These are phyloP conservation scores for Tetrapisispora pingtungensis DNA, from an alignment of 805 yeast species.

Conservation along the genomic window DNA sequence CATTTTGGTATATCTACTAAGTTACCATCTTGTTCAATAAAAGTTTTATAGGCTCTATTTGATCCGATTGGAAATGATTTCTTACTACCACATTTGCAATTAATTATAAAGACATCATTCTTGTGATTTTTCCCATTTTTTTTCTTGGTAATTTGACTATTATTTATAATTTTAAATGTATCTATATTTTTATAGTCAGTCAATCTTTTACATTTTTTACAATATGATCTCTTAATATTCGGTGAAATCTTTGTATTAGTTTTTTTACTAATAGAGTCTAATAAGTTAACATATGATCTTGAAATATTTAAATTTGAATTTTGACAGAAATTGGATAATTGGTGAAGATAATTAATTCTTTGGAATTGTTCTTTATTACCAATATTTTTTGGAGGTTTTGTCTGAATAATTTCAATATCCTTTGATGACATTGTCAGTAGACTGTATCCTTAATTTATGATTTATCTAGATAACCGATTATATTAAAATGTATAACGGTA, in stretches of 20 bases:
- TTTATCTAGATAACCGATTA: too few relatives aligned
- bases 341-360: constrained; percentile 50
- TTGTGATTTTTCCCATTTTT: constrained; percentile 10
- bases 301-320: constrained; percentile 33
- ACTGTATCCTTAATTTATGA: too few relatives aligned
- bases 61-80: constrained; percentile 59
- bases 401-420: constrained; percentile 16
- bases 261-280: constrained; percentile 56
- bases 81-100: constrained; percentile 43
- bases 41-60: constrained; percentile 35
- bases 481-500: too few relatives aligned
- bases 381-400: constrained; percentile 31
- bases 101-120: constrained; percentile 39
- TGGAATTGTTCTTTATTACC: constrained; percentile 51
- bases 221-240: constrained; percentile 51
- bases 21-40: constrained; percentile 17
- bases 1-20: constrained; percentile 1
- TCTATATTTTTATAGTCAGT: constrained; percentile 16
- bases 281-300: constrained; percentile 42
- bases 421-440: constrained; percentile 1
- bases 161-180: not conserved
- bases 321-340: constrained; percentile 35
- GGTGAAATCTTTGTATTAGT: constrained; percentile 59
- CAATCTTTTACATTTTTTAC: constrained; percentile 54
- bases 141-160: too few relatives aligned